These are phyloP conservation scores for Atalantia buxifolia DNA, from an alignment of 345 rosid genomes.

Conservation along the genomic window DNA sequence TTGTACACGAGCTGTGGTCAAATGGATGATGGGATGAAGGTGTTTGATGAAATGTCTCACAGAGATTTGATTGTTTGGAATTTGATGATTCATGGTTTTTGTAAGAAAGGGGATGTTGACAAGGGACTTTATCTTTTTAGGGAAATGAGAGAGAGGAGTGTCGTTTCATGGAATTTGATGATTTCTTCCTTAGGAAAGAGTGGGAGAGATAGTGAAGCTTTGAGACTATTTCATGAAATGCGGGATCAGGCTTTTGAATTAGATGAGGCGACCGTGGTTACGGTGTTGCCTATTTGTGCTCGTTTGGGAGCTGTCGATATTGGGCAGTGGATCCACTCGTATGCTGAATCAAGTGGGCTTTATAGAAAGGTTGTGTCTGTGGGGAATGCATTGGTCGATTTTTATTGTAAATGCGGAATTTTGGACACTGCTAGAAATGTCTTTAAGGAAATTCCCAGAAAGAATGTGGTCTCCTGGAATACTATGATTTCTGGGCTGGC, in stretches of 20 bases:
- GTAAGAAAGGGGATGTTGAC: slow-evolving; percentile 48
- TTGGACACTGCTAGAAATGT: slow-evolving; percentile 40
- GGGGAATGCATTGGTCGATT: slow-evolving; percentile 65
- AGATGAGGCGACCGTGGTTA: slow-evolving; percentile 64
- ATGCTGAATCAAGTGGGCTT: slow-evolving; percentile 47
- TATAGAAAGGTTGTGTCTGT: slow-evolving; percentile 34
- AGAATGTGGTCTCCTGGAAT: slow-evolving; percentile 64
- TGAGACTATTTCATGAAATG: slow-evolving; percentile 59
- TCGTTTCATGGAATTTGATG: slow-evolving; percentile 70
- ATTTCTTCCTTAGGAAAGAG: slow-evolving; percentile 52
- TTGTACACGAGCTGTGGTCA: slow-evolving; percentile 33
- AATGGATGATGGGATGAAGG: slow-evolving; percentile 53
- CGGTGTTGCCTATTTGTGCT: slow-evolving; percentile 60
- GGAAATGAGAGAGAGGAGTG: slow-evolving; percentile 51
- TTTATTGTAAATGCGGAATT: slow-evolving; percentile 58
- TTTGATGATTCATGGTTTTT: slow-evolving; percentile 61
- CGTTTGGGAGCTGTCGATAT: slow-evolving; percentile 50
- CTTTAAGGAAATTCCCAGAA: slow-evolving; percentile 45
- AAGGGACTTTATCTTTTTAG: slow-evolving; percentile 47
- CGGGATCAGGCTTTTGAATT: slow-evolving; percentile 46
- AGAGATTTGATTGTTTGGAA: slow-evolving; percentile 66
- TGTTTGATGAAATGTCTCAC: slow-evolving; percentile 56
- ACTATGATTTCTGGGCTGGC: slow-evolving; percentile 66
- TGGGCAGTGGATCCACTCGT: slow-evolving; percentile 49
- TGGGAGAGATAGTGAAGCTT: slow-evolving; percentile 59